Evolutionary conservation across 371 early-diverging fungal species (phyloP), one percentile per base, ranked within the genome.

Genomic region (Dichotomocladium elegans): DNA sequence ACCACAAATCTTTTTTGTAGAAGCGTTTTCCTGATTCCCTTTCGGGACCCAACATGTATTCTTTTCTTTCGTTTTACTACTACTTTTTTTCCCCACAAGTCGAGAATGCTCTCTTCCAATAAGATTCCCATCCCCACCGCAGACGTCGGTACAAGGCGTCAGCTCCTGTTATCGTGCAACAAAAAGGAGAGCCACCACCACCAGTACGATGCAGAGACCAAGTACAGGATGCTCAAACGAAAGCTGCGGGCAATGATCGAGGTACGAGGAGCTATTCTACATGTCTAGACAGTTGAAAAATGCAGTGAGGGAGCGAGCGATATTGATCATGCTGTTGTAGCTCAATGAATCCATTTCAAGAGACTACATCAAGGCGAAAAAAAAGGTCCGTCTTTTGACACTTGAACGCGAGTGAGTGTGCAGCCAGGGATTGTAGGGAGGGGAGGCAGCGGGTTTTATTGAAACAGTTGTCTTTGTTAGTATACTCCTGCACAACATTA

Each of bases 191-290:
- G 14, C 47, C 40, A n/a, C 35, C 21, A 21, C 24, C 22, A 22
- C 22, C 30, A 46, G 37, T 47, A 56, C 64, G 14, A 74, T 80
- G 15, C 74, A 79, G 34, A 78, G n/a, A n/a, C n/a, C n/a, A n/a
- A 81, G 47, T 81, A 80, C 42, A 71, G 67, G 14, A 58, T 68
- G 21, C 58, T 85, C 27, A 83, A 83, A 57, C 53, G 70, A 41
- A 77, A 73, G 51, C 58, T 85, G 30, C 74, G 77, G 54, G 80
- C 77, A 45, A 69, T 73, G n/a, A 45, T 81, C 48, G 74, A 79
- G 72, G 82, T 78, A 63, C 56, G n/a, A n/a, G n/a, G n/a, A n/a
- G n/a, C n/a, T n/a, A n/a, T n/a, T n/a, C n/a, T n/a, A n/a, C n/a
- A n/a, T n/a, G n/a, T n/a, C n/a, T n/a, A n/a, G n/a, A n/a, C n/a